phyloP scores from a whole-genome alignment of 2,329 filamentous ascomycete genomes.

The Teratosphaeria nubilosa region DNA sequence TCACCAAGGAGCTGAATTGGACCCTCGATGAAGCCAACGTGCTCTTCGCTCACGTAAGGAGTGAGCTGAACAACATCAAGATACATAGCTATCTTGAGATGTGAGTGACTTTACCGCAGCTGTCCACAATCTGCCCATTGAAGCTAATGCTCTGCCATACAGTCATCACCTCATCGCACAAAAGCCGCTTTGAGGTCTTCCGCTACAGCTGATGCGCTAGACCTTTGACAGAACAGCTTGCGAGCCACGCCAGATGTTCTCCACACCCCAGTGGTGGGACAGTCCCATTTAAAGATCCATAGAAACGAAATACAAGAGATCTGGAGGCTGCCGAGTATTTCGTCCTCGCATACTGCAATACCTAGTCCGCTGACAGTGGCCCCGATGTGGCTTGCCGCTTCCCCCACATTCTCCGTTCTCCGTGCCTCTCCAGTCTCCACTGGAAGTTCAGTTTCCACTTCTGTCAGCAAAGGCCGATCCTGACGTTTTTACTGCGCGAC shows the following conservation, averaged over 20 bases:
- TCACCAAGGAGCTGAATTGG: constrained; percentile 35
- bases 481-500: background rate
- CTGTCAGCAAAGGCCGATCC: background rate
- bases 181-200: background rate
- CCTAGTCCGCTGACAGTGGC: too few relatives aligned
- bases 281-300: background rate
- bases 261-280: background rate
- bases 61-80: constrained; percentile 28
- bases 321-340: background rate
- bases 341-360: too few relatives aligned
- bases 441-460: background rate
- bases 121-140: background rate
- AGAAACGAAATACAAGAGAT: background rate
- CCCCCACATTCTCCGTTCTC: background rate
- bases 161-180: background rate
- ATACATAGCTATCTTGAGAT: constrained; percentile 35
- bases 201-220: background rate
- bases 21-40: constrained; percentile 35
- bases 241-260: background rate
- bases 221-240: background rate
- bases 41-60: constrained; percentile 34
- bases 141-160: background rate
- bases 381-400: background rate
- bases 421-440: too few relatives aligned
- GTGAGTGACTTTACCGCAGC: constrained; percentile 20